Evolutionary conservation across 805 yeast genomes (phyloP).

Genomic region (Kazachstania psychrophila): DNA sequence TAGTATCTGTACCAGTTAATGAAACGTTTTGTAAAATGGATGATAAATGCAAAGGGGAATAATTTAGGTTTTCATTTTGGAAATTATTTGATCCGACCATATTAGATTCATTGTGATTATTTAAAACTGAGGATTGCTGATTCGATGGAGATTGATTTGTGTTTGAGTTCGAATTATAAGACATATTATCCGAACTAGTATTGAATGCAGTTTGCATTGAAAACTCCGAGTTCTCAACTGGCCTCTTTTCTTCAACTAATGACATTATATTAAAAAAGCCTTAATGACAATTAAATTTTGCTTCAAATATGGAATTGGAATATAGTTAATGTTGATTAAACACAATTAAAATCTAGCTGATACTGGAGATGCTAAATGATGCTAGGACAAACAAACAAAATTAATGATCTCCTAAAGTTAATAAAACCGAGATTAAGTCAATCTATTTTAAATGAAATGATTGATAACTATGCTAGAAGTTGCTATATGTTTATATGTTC

Average conservation of each 20-base stretch:
- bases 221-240: slow-evolving; percentile 10
- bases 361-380: no score
- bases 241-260: slow-evolving; percentile 2
- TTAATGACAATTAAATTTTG: background rate
- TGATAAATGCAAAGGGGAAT: slow-evolving; percentile 5
- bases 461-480: no score
- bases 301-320: background rate
- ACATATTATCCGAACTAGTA: slow-evolving; percentile 16
- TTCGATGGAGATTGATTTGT: background rate
- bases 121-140: background rate
- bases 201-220: slow-evolving; percentile 16
- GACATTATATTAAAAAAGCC: no score
- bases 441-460: no score
- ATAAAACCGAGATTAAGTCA: no score
- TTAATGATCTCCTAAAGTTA: no score
- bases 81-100: background rate
- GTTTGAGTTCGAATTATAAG: slow-evolving; percentile 12
- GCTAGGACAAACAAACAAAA: no score
- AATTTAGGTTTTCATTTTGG: slow-evolving; percentile 7
- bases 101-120: background rate
- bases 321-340: no score
- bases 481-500: no score
- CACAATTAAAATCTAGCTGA: no score
- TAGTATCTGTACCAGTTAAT: slow-evolving; percentile 6
- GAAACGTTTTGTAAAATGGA: slow-evolving; percentile 15